Evolutionary conservation across 345 rosid species (phyloP).

Genomic region (Carallia pectinifolia): DNA sequence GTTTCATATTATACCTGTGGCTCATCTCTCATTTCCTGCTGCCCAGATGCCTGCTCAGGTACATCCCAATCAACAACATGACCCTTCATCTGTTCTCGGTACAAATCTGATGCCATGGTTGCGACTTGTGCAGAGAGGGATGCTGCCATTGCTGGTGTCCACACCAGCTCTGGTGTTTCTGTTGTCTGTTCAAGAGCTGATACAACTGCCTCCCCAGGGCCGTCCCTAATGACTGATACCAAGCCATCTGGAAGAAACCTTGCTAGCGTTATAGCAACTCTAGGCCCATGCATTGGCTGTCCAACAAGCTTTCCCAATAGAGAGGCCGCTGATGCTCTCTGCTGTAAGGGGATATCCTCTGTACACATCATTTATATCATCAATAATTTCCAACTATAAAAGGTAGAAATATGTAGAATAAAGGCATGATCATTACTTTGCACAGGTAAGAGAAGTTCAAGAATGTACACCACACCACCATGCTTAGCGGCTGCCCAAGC

Average conservation of each 20-base stretch:
- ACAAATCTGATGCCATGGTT: conserved; percentile 90
- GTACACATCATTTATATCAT: conserved; percentile 38
- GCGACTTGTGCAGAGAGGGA: conserved; percentile 93
- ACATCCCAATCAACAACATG: conserved; percentile 93
- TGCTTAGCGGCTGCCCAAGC: conserved; percentile 99
- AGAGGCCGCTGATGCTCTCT: conserved; percentile 95
- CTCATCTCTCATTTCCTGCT: conserved; percentile 86
- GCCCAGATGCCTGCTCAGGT: conserved; percentile 92
- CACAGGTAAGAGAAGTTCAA: conserved; percentile 89
- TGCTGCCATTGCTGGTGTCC: conserved; percentile 99
- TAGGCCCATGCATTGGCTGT: conserved; percentile 99
- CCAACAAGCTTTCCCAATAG: conserved; percentile 93
- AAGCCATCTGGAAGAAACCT: conserved; percentile 98
- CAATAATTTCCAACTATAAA: conserved; percentile 21
- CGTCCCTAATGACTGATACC: conserved; percentile 90
- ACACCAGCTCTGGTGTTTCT: conserved; percentile 97
- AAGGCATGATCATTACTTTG: conserved; percentile 55
- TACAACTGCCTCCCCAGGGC: conserved; percentile 97
- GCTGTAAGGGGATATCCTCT: conserved; percentile 94
- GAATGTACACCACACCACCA: conserved; percentile 96
- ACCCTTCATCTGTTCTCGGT: conserved; percentile 94
- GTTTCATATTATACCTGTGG: conserved; percentile 60
- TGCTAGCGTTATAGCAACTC: conserved; percentile 93
- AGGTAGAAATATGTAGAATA: conserved; percentile 2
- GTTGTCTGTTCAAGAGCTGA: conserved; percentile 87